phyloP scores from a whole-genome alignment of 192 early-diverging fungal genomes.

The Dissophora ornata region DNA sequence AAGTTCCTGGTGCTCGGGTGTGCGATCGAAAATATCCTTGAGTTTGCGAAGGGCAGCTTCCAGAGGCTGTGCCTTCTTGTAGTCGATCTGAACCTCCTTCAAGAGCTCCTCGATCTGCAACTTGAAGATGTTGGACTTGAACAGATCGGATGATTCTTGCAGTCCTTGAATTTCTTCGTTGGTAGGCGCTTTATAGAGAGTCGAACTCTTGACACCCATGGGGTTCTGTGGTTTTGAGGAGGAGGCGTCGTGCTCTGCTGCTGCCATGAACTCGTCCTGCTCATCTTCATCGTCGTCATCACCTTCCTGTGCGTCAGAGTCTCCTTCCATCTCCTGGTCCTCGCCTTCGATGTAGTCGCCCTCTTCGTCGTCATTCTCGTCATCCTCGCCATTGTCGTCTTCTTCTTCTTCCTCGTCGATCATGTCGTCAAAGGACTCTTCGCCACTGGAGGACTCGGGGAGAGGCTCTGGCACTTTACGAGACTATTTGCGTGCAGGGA shows the following conservation, averaged over 20 bases:
- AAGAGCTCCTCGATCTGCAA: slow-evolving; percentile 87
- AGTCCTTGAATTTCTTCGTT: slow-evolving; percentile 87
- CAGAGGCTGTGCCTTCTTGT: slow-evolving; percentile 66
- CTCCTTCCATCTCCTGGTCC: slow-evolving; percentile 37
- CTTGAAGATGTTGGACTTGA: slow-evolving; percentile 92
- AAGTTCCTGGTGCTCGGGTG: slow-evolving; percentile 63
- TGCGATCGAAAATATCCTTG: slow-evolving; percentile 74
- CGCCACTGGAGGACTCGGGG: slow-evolving; percentile 27
- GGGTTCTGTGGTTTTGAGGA: slow-evolving; percentile 31
- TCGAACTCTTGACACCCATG: slow-evolving; percentile 47
- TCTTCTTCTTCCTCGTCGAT: slow-evolving; percentile 63
- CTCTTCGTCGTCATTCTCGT: slow-evolving; percentile 58
- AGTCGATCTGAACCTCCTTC: slow-evolving; percentile 71
- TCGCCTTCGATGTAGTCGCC: slow-evolving; percentile 60
- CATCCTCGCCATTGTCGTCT: slow-evolving; percentile 65
- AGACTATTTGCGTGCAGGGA: slow-evolving; percentile 15
- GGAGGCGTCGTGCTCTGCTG: slow-evolving; percentile 43
- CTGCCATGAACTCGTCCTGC: slow-evolving; percentile 49
- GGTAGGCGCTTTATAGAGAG: slow-evolving; percentile 67
- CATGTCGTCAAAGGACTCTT: slow-evolving; percentile 44
- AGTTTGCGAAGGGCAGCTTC: slow-evolving; percentile 75
- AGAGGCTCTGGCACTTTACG: slow-evolving; percentile 39
- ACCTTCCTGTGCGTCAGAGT: slow-evolving; percentile 17
- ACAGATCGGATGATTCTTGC: slow-evolving; percentile 84
- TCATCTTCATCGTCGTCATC: slow-evolving; percentile 46